Conservation (phyloP, 177 flowering plant species). For the Viscum album region DNA sequence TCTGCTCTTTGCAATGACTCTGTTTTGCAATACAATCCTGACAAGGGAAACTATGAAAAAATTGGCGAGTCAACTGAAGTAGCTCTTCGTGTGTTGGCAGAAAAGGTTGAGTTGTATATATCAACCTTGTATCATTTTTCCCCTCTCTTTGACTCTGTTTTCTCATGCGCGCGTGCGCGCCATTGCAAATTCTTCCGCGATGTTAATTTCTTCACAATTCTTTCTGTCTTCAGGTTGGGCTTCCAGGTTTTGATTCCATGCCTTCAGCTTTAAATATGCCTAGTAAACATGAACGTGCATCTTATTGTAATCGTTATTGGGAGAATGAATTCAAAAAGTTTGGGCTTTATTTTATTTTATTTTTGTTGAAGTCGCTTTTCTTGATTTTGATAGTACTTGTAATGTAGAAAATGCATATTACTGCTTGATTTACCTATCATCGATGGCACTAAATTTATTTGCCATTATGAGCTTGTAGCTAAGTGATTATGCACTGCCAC, state of each 20-base stretch:
- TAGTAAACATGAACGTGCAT: constrained; percentile 94
- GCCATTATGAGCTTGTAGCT: too few relatives aligned
- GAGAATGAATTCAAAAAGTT: constrained; percentile 94
- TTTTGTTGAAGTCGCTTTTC: not conserved
- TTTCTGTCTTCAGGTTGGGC: constrained; percentile 64
- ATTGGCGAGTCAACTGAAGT: constrained; percentile 99
- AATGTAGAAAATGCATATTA: not conserved
- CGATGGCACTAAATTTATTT: too few relatives aligned
- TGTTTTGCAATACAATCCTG: constrained; percentile 76
- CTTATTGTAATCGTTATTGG: constrained; percentile 95
- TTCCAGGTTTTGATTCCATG: constrained; percentile 98
- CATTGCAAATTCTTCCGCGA: not conserved
- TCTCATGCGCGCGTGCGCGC: not conserved
- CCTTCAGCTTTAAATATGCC: constrained; percentile 82
- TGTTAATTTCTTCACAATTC: not conserved
- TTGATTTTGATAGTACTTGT: not conserved
- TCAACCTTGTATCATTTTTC: not conserved
- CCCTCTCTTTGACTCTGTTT: not conserved
- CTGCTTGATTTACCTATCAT: not conserved
- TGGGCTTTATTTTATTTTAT: constrained; percentile 1
- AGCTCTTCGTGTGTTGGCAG: constrained; percentile 85
- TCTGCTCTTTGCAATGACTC: constrained; percentile 98
- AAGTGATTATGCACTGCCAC: too few relatives aligned
- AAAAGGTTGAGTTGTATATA: constrained; percentile 44
- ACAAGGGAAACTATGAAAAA: constrained; percentile 76